Conservation (phyloP, 805 yeast species). For the Zygosaccharomyces siamensis region DNA sequence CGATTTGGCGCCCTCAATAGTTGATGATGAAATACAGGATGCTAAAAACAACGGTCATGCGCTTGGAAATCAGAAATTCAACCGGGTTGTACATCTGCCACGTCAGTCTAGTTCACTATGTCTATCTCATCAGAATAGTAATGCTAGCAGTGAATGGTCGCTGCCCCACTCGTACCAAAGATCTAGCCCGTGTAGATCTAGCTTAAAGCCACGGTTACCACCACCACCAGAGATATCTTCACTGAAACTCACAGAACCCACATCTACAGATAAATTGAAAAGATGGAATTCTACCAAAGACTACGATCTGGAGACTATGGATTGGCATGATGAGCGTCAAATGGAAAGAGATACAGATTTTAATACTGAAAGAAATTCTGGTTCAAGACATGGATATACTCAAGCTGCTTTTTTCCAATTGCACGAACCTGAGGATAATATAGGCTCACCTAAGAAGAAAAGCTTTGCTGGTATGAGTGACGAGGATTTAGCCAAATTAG, state of each 20-base stretch:
- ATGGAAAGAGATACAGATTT: slow-evolving; percentile 22
- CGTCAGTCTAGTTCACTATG: slow-evolving; percentile 31
- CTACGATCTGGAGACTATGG: slow-evolving; percentile 25
- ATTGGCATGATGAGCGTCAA: slow-evolving; percentile 17
- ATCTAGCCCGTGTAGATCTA: background rate
- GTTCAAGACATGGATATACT: slow-evolving; percentile 29
- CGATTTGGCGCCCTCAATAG: slow-evolving; percentile 29
- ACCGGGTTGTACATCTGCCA: slow-evolving; percentile 29
- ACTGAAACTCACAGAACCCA: slow-evolving; percentile 10
- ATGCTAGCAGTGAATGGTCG: slow-evolving; percentile 1
- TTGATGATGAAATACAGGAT: slow-evolving; percentile 28
- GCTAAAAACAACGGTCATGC: slow-evolving; percentile 19
- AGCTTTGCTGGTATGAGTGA: slow-evolving; percentile 34
- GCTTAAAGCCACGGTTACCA: slow-evolving; percentile 18
- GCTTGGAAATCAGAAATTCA: slow-evolving; percentile 17
- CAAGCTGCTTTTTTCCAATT: slow-evolving; percentile 33
- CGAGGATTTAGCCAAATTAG: slow-evolving; percentile 31
- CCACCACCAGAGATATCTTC: slow-evolving; percentile 26
- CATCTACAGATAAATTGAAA: slow-evolving; percentile 14
- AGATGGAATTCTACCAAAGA: slow-evolving; percentile 12
- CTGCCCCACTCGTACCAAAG: background rate
- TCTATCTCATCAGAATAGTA: background rate
- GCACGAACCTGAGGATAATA: slow-evolving; percentile 34
- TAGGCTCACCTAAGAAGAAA: slow-evolving; percentile 18
- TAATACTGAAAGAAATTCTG: slow-evolving; percentile 32